phyloP scores from a whole-genome alignment of 2,329 filamentous ascomycete genomes.

The Clonostachys chloroleuca region DNA sequence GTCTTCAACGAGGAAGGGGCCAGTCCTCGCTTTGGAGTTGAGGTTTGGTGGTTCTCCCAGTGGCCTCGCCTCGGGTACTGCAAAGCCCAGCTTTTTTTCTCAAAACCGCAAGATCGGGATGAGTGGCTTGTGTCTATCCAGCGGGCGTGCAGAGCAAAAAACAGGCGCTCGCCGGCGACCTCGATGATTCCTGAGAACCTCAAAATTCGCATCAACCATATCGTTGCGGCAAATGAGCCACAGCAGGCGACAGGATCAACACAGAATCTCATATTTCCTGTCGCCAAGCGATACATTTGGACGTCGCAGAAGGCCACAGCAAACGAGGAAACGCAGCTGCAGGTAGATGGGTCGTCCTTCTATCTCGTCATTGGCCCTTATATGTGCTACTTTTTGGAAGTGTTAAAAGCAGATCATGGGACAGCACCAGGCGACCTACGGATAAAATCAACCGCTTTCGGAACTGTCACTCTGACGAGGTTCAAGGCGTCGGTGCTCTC shows the following conservation, averaged over 20 bases:
- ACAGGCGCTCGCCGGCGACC: conserved; percentile 25
- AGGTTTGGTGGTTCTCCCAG: conserved; percentile 51
- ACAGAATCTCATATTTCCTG: conserved; percentile 41
- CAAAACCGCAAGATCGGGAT: conserved; percentile 40
- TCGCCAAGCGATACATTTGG: conserved; percentile 41
- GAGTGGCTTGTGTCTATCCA: conserved; percentile 44
- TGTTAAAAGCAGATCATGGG: conserved; percentile 36
- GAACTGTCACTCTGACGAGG: conserved; percentile 45
- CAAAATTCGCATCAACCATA: conserved; percentile 36
- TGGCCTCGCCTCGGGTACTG: conserved; percentile 37
- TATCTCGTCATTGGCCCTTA: conserved; percentile 51
- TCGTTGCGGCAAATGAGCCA: conserved; percentile 40
- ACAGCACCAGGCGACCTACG: conserved; percentile 40
- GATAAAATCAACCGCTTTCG: conserved; percentile 43
- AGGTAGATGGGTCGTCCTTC: conserved; percentile 44
- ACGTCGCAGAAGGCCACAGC: conserved; percentile 31
- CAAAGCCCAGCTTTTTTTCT: conserved; percentile 44
- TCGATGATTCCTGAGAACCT: conserved; percentile 40
- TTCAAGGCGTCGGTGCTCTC: conserved; percentile 44
- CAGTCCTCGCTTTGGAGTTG: conserved; percentile 44
- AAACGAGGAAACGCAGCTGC: conserved; percentile 37
- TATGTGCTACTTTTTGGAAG: conserved; percentile 46
- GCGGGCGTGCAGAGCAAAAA: conserved; percentile 29
- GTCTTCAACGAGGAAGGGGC: conserved; percentile 46
- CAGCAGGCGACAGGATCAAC: conserved; percentile 13